phyloP scores from a whole-genome alignment of 1,284 basidiomycete genomes.

The Trichosporon sp. region DNA sequence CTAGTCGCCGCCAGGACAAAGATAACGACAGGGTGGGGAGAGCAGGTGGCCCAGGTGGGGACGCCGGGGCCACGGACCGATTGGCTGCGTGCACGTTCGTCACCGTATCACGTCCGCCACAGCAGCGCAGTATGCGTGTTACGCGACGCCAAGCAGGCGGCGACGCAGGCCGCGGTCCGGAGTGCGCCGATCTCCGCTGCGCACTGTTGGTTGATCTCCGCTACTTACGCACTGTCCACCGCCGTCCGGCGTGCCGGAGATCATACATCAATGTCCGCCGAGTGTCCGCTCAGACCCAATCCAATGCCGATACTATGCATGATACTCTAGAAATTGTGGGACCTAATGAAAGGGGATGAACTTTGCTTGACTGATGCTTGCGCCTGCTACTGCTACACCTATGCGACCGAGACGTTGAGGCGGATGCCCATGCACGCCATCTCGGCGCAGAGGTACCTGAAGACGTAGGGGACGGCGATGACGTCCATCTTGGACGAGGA shows the following conservation, averaged over 20 bases:
- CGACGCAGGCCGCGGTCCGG: not conserved
- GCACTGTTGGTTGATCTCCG: not conserved
- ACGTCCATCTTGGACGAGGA: slow-evolving; percentile 72
- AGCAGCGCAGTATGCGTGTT: too few relatives aligned
- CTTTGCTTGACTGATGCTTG: not conserved
- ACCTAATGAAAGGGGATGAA: not conserved
- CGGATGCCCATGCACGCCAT: slow-evolving; percentile 58
- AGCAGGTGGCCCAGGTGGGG: not conserved
- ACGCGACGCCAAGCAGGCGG: not conserved
- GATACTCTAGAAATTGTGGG: not conserved
- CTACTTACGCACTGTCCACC: too few relatives aligned
- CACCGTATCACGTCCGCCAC: not conserved
- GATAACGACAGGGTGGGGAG: too few relatives aligned
- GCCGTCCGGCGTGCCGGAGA: too few relatives aligned
- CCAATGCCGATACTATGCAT: slow-evolving; percentile 6
- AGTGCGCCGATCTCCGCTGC: not conserved
- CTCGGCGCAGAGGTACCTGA: slow-evolving; percentile 54
- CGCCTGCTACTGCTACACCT: slow-evolving; percentile 5
- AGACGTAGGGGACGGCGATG: slow-evolving; percentile 75
- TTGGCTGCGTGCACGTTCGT: not conserved
- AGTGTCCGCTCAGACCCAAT: too few relatives aligned
- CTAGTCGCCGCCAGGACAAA: not conserved
- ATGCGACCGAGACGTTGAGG: slow-evolving; percentile 47
- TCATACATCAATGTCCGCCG: not conserved
- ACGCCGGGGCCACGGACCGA: too few relatives aligned